Percentiles rank a stretch among this genome's conserved stretches.
These are phyloP conservation scores for Vitis cinerea DNA, from an alignment of 164 flowering plant species.

Conservation along the genomic window DNA sequence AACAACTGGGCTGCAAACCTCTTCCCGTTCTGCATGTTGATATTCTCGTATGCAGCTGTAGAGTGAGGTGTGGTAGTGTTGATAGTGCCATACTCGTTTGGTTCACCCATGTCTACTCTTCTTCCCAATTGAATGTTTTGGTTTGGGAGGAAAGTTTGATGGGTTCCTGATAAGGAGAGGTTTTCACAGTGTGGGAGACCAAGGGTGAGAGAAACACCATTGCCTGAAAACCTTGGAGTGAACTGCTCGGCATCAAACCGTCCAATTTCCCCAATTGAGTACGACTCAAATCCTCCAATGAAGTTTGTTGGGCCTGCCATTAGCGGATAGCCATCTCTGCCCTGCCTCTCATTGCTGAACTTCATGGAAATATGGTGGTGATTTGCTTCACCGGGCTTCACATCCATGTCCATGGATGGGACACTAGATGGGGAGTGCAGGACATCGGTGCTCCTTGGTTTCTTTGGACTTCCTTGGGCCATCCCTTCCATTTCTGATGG, in stretches of 20 bases:
- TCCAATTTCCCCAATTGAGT: slow-evolving; percentile 67
- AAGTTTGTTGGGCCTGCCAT: slow-evolving; percentile 49
- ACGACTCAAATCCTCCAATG: slow-evolving; percentile 65
- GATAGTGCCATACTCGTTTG: slow-evolving; percentile 49
- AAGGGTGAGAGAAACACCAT: slow-evolving; percentile 81
- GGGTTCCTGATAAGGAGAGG: slow-evolving; percentile 60
- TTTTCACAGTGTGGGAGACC: slow-evolving; percentile 83
- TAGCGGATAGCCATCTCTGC: slow-evolving; percentile 55
- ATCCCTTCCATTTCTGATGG: slow-evolving; percentile 57
- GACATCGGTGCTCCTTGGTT: slow-evolving; percentile 45
- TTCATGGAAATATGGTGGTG: slow-evolving; percentile 40
- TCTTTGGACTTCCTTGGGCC: slow-evolving; percentile 63
- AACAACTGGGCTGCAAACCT: slow-evolving; percentile 51
- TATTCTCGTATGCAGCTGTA: slow-evolving; percentile 50
- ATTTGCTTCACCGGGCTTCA: slow-evolving; percentile 35
- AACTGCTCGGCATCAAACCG: slow-evolving; percentile 67
- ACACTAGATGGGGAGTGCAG: slow-evolving; percentile 33
- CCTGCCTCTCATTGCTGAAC: slow-evolving; percentile 53
- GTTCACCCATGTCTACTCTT: slow-evolving; percentile 53
- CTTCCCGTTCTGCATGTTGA: slow-evolving; percentile 48
- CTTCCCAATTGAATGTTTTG: slow-evolving; percentile 67
- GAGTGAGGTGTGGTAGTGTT: slow-evolving; percentile 49
- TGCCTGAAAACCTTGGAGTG: slow-evolving; percentile 62
- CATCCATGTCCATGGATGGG: slow-evolving; percentile 42
- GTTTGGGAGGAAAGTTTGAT: slow-evolving; percentile 59